Evolutionary conservation across 2,329 filamentous ascomycete genomes (phyloP), one percentile per base, ranked within the genome.

Genomic region (Cryphonectria carpinicola): DNA sequence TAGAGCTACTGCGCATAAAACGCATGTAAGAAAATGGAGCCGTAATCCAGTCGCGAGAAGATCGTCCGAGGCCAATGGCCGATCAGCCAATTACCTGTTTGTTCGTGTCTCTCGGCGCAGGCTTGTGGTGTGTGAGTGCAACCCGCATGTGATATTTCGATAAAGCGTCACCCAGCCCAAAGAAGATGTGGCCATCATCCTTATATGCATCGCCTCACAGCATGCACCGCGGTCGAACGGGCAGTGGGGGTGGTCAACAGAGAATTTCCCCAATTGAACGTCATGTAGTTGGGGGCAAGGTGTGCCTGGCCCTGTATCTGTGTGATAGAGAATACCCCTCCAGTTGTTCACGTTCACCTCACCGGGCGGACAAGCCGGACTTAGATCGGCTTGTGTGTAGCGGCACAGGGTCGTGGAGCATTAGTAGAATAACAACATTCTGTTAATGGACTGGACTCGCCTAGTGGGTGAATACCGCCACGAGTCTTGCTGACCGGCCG

Each of bases 401-500:
- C 8, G 32, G 58, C 54, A 58, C 58, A 63, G 43, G 46, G 35
- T 19, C 43, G 41, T 63, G 66, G 58, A 68, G 43, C 41, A 46
- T 28, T 32, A 46, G 22, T 46, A n/a, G 41, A 62, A n/a, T 4
- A 41, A 62, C 35, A 32, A 28, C 39, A 35, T 49, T n/a, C 22
- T 22, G 17, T n/a, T 22, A n/a, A n/a, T 61, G 39, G 49, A 41
- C 39, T 64, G n/a, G n/a, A 25, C 35, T 22, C 43, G 39, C 52
- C n/a, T 32, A 43, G 35, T 66, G 35, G 8, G 52, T 49, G 8
- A 49, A 67, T 32, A 61, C 39, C 28, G n/a, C 66, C 66, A 39
- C 41, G 41, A 41, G 28, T 19, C 32, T 37, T 60, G 14, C 56
- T 68, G 66, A 68, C 56, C 66, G 66, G 56, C 58, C 54, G 58